Conservation (phyloP, 768 basidiomycete species). For the Sistotremastrum niveocremeum region DNA sequence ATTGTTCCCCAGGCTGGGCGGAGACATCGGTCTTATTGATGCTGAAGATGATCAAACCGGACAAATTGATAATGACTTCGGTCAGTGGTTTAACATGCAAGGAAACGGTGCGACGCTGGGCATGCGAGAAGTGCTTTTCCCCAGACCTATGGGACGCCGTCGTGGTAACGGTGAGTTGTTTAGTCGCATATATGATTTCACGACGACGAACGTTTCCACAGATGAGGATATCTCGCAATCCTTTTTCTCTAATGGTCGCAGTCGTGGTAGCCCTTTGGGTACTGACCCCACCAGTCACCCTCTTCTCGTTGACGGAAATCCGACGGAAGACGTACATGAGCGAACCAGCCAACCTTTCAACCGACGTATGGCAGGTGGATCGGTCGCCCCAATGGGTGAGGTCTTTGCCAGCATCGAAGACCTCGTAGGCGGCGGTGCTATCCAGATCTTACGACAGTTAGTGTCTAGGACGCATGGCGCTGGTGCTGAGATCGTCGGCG, state of each 20-base stretch:
- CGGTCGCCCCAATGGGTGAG: constrained; percentile 31
- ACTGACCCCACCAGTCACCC: constrained; percentile 72
- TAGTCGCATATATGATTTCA: not conserved
- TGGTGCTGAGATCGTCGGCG: constrained; percentile 54
- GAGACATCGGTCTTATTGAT: constrained; percentile 20
- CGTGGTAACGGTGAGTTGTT: constrained; percentile 29
- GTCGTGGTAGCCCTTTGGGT: constrained; percentile 36
- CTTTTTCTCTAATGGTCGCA: constrained; percentile 49
- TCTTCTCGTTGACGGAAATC: constrained; percentile 54
- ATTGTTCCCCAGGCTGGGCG: constrained; percentile 14
- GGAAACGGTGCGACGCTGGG: constrained; percentile 27
- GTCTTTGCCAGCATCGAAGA: constrained; percentile 69
- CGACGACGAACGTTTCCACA: not conserved
- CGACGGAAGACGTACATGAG: constrained; percentile 29
- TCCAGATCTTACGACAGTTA: constrained; percentile 75
- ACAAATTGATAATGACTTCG: constrained; percentile 6
- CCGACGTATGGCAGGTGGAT: constrained; percentile 31
- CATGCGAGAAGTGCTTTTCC: constrained; percentile 27
- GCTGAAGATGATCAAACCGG: constrained; percentile 9
- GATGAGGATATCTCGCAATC: constrained; percentile 34
- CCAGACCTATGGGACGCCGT: constrained; percentile 25
- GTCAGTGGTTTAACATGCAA: constrained; percentile 31
- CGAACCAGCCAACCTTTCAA: constrained; percentile 41
- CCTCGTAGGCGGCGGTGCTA: constrained; percentile 67
- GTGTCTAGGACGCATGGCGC: constrained; percentile 42